Evolutionary conservation across 768 basidiomycete genomes (phyloP).

Genomic region (Pleurotus sapidus): DNA sequence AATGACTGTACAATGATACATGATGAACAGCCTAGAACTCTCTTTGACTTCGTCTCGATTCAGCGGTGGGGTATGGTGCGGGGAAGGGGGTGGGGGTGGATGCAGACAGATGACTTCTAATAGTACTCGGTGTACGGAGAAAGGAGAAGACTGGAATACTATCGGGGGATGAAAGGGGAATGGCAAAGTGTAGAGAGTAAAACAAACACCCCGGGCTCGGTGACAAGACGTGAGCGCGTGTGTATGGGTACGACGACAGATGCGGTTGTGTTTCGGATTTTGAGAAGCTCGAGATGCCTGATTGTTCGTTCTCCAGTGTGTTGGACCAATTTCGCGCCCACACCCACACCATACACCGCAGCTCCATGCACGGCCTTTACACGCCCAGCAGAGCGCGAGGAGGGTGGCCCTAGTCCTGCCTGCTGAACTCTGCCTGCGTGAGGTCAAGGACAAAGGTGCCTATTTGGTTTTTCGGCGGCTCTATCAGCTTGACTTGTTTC

Average conservation of each 20-base stretch:
- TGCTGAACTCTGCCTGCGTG: slow-evolving; percentile 79
- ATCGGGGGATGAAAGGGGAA: not conserved
- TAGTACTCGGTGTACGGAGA: not conserved
- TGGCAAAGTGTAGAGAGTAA: not conserved
- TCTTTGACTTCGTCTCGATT: not conserved
- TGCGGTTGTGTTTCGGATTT: no score
- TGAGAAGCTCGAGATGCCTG: no score
- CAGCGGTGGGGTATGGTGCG: no score
- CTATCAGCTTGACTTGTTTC: slow-evolving; percentile 71
- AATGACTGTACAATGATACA: slow-evolving; percentile 1
- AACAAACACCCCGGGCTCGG: not conserved
- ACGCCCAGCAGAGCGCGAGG: not conserved
- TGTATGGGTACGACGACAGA: no score
- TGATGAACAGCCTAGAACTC: not conserved
- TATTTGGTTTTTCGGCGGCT: slow-evolving; percentile 72
- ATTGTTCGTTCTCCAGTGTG: not conserved
- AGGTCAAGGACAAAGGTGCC: slow-evolving; percentile 73
- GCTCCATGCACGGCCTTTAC: no score
- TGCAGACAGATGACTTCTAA: not conserved
- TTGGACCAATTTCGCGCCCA: not conserved
- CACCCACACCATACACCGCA: not conserved
- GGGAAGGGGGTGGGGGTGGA: no score
- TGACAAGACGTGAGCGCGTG: no score
- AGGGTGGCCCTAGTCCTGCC: slow-evolving; percentile 40
- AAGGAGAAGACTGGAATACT: not conserved